Conservation (phyloP, 75 land plant genomes). For the Cryptomeria japonica region DNA sequence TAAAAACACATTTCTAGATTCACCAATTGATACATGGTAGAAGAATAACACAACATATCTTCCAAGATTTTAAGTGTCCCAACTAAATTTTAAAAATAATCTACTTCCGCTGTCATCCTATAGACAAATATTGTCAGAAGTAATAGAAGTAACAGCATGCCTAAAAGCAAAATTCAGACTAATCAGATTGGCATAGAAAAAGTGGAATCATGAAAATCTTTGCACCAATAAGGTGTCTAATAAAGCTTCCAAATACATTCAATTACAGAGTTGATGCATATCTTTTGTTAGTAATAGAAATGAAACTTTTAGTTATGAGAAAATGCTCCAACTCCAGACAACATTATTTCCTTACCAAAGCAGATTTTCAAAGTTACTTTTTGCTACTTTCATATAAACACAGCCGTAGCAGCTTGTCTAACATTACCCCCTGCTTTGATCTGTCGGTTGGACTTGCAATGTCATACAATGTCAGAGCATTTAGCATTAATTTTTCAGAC, state of each 20-base stretch:
- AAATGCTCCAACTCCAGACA: slow-evolving; percentile 11
- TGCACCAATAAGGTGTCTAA: neutral
- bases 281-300: neutral
- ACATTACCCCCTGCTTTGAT: slow-evolving; percentile 2
- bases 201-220: neutral
- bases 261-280: neutral
- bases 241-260: neutral
- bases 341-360: neutral
- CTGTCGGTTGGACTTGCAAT: neutral
- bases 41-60: neutral
- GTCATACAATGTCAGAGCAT: neutral
- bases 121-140: neutral
- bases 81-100: neutral
- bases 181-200: neutral
- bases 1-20: neutral
- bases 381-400: slow-evolving; percentile 11
- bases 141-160: neutral
- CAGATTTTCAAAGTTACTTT: neutral
- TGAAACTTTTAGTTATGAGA: neutral
- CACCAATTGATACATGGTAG: neutral
- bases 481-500: neutral
- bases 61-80: neutral
- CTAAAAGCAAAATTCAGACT: neutral
- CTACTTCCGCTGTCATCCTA: neutral
- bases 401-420: slow-evolving; percentile 6